Evolutionary conservation across 179 eudicot genomes (phyloP).

Genomic region (Nepenthes alata): DNA sequence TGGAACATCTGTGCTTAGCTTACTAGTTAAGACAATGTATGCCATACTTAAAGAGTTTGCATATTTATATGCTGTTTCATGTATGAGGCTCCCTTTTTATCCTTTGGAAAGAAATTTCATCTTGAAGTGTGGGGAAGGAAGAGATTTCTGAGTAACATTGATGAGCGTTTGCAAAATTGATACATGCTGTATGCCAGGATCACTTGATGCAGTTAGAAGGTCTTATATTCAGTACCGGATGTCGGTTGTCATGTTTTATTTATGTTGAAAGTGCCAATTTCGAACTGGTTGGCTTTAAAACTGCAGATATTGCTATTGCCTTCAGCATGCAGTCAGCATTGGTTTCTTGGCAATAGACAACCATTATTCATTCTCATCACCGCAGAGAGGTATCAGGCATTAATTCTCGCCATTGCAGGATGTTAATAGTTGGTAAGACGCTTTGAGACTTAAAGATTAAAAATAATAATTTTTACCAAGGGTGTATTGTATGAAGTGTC

Average conservation of each 20-base stretch:
- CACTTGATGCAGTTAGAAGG: conserved; percentile 42
- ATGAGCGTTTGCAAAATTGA: conserved; percentile 30
- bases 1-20: background rate
- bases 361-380: conserved; percentile 63
- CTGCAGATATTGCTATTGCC: conserved; percentile 92
- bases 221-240: conserved; percentile 39
- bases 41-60: conserved; percentile 7
- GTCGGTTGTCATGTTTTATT: conserved; percentile 66
- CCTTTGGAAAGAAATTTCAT: conserved; percentile 11
- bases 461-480: conserved; percentile 33
- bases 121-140: conserved; percentile 21
- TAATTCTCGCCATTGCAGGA: conserved; percentile 85
- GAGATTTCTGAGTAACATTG: conserved; percentile 17
- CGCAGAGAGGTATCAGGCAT: conserved; percentile 90
- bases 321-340: conserved; percentile 80
- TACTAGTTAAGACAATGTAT: conserved; percentile 2
- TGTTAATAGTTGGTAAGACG: conserved; percentile 95
- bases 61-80: conserved; percentile 9
- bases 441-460: conserved; percentile 71
- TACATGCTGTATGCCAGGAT: conserved; percentile 31
- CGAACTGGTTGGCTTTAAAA: conserved; percentile 98
- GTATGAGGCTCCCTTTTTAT: conserved; percentile 10
- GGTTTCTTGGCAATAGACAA: conserved; percentile 71
- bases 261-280: conserved; percentile 49
- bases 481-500: conserved; percentile 29